These are phyloP conservation scores for Sphaerulina musiva DNA, from an alignment of 2,329 filamentous ascomycete genomes.

Conservation along the genomic window DNA sequence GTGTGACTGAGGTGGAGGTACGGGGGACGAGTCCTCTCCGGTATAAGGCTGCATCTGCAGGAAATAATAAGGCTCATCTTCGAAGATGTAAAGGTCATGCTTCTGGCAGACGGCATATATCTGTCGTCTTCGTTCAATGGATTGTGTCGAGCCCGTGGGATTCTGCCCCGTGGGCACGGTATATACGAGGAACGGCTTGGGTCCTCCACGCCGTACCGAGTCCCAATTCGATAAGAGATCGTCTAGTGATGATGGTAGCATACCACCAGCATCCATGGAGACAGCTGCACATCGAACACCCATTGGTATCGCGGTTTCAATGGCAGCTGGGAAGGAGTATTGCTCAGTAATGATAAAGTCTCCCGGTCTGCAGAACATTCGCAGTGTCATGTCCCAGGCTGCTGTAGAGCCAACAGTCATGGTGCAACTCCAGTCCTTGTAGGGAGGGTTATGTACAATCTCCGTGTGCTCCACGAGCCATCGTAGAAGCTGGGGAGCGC, in stretches of 20 bases:
- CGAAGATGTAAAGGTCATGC: conserved; percentile 79
- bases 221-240: conserved; percentile 61
- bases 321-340: conserved; percentile 78
- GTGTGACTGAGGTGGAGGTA: conserved; percentile 54
- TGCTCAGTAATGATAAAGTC: conserved; percentile 82
- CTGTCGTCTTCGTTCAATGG: conserved; percentile 57
- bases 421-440: conserved; percentile 81
- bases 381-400: conserved; percentile 72
- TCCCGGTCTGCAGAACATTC: conserved; percentile 70
- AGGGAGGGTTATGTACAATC: conserved; percentile 77
- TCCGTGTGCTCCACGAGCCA: conserved; percentile 95
- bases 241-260: conserved; percentile 57
- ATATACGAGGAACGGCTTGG: conserved; percentile 63
- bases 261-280: conserved; percentile 60
- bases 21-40: conserved; percentile 45
- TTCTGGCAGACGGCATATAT: conserved; percentile 74
- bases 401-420: conserved; percentile 82
- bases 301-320: conserved; percentile 58
- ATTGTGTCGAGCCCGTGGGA: conserved; percentile 79
- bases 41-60: conserved; percentile 77
- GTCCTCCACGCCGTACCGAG: conserved; percentile 47
- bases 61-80: conserved; percentile 94
- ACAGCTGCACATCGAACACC: conserved; percentile 57
- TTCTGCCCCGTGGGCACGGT: conserved; percentile 80
- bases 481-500: conserved; percentile 77